Conservation (phyloP, 2,329 filamentous ascomycete species). For the Cadophora sp. region DNA sequence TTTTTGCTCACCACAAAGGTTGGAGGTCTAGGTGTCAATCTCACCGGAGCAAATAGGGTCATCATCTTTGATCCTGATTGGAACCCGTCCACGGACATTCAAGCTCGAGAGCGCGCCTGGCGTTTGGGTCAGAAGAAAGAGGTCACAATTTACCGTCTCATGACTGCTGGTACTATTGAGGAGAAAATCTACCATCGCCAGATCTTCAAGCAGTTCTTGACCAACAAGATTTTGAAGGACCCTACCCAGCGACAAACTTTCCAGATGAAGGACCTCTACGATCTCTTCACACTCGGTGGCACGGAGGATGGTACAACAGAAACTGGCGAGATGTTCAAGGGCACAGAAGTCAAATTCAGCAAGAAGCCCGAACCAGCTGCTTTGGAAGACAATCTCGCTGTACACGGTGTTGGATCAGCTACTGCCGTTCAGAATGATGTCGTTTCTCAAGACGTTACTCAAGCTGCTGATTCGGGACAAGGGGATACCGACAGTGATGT, state of each 20-base stretch:
- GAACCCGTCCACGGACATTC: slow-evolving; percentile 96
- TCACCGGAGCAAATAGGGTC: slow-evolving; percentile 93
- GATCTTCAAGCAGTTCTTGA: slow-evolving; percentile 97
- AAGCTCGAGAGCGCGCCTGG: slow-evolving; percentile 96
- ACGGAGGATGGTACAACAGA: slow-evolving; percentile 76
- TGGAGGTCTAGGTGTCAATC: slow-evolving; percentile 89
- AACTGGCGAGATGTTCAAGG: slow-evolving; percentile 85
- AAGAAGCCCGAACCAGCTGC: slow-evolving; percentile 45
- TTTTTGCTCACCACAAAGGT: slow-evolving; percentile 97
- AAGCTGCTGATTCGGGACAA: slow-evolving; percentile 19
- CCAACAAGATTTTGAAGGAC: slow-evolving; percentile 94
- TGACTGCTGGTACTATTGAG: slow-evolving; percentile 97
- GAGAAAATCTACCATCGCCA: slow-evolving; percentile 99
- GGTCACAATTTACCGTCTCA: slow-evolving; percentile 95
- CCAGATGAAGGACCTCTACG: slow-evolving; percentile 87
- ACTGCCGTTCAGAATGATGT: slow-evolving; percentile 30
- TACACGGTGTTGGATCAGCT: slow-evolving; percentile 24
- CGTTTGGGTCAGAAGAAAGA: slow-evolving; percentile 92
- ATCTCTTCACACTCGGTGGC: slow-evolving; percentile 82
- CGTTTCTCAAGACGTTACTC: slow-evolving; percentile 27
- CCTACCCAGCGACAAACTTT: slow-evolving; percentile 93
- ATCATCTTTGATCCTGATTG: slow-evolving; percentile 99
- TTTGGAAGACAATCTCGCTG: slow-evolving; percentile 30
- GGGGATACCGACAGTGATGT: slow-evolving; percentile 53
- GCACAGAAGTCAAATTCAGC: slow-evolving; percentile 77